phyloP scores from a whole-genome alignment of 345 rosid species.

The Kandelia obovata region DNA sequence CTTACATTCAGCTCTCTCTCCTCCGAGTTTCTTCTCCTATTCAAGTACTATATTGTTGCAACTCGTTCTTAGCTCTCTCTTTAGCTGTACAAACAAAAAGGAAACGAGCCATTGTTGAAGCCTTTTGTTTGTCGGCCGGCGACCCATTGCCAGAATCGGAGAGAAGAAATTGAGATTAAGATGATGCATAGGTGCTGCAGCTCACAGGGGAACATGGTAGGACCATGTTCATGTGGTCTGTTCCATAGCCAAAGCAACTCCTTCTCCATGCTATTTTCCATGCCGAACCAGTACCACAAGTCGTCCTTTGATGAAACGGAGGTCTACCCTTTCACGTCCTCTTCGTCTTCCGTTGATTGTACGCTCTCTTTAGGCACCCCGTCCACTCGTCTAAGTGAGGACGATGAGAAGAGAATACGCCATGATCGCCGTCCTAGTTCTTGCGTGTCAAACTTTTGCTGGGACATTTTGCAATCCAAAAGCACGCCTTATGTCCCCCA shows the following conservation, averaged over 20 bases:
- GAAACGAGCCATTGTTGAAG: too few species aligned
- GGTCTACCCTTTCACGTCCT: conserved; percentile 27
- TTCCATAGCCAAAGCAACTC: conserved; percentile 40
- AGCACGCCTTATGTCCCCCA: conserved; percentile 30
- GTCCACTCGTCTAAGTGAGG: conserved; percentile 67
- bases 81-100: too few species aligned
- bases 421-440: conserved; percentile 34
- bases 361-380: conserved; percentile 88
- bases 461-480: conserved; percentile 51
- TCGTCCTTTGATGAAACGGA: conserved; percentile 35
- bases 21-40: conserved; percentile 7
- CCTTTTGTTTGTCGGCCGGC: neutral
- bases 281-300: conserved; percentile 31
- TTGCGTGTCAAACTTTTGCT: conserved; percentile 41
- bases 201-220: conserved; percentile 46
- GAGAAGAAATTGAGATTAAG: neutral
- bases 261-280: conserved; percentile 47
- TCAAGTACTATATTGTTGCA: conserved; percentile 40
- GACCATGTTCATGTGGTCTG: conserved; percentile 57
- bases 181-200: conserved; percentile 56
- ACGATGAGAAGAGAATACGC: conserved; percentile 34
- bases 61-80: conserved; percentile 3
- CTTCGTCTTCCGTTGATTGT: conserved; percentile 70
- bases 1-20: conserved; percentile 6
- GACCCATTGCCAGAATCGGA: neutral